A percentile compares a stretch with the other conserved stretches of the same genome.
Conservation (phyloP, 2,329 filamentous ascomycete species). For the Graphiopsis chlorocephala region DNA sequence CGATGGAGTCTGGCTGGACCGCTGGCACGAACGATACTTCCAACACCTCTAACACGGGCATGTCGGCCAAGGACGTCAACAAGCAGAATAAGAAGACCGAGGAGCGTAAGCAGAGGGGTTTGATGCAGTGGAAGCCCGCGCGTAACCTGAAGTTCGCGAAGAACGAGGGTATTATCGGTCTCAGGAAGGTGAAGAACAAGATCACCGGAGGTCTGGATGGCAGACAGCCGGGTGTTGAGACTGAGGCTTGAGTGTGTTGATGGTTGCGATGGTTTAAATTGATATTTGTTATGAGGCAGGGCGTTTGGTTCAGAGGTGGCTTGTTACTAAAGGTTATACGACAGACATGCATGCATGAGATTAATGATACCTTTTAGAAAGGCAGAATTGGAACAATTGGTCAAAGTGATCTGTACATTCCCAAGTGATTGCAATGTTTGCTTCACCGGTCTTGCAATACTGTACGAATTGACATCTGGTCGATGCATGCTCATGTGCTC, state of each 20-base stretch:
- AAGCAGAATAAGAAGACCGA: constrained; percentile 66
- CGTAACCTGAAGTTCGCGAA: constrained; percentile 84
- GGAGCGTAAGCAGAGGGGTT: constrained; percentile 78
- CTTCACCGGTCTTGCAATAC: not conserved
- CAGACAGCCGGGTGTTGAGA: constrained; percentile 84
- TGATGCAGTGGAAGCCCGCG: constrained; percentile 95
- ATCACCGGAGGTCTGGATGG: constrained; percentile 70
- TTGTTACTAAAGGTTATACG: not conserved
- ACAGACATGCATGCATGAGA: constrained; percentile 7
- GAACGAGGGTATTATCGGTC: constrained; percentile 76
- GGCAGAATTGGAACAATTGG: not conserved
- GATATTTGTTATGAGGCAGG: not conserved
- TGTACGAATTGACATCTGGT: not conserved
- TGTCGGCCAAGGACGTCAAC: constrained; percentile 57
- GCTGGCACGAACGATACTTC: constrained; percentile 31
- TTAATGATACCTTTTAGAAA: constrained; percentile 2
- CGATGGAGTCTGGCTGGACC: constrained; percentile 35
- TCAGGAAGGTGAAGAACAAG: constrained; percentile 72
- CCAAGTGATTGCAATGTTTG: not conserved
- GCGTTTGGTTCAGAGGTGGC: not conserved
- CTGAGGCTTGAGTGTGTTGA: constrained; percentile 37
- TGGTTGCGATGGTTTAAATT: not conserved
- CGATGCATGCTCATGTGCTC: not conserved
- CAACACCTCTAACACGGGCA: constrained; percentile 15
- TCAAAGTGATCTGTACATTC: not conserved